Base-by-base conservation (phyloP, 305 asterid species). In the Salvia sclarea region DNA sequence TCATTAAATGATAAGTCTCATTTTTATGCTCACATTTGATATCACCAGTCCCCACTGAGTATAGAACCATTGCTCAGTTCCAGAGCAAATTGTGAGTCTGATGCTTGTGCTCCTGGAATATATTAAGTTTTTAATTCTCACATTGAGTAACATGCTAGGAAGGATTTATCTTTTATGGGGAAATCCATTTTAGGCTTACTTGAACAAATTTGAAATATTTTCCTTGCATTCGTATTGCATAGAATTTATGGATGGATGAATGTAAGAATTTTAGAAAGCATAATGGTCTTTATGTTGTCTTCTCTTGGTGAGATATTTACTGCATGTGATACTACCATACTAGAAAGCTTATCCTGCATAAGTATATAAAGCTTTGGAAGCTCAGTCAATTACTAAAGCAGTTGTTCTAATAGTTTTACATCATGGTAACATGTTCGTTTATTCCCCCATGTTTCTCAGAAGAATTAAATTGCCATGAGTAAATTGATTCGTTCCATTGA, bases 331-430 rank as follows among this genome's bases (percentile, higher is more conserved):
- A 53, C 30, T 9, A 14, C 33, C 43, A 33, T 43, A 53, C 30
- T 9, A 14, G 31, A 55, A 58, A 52, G 21, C 24, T 52, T 52
- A 31, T 35, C 44, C 52, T 6, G 37, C 28, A 31, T 33, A 37
- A 28, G 14, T 18, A 65, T 20, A 35, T 67, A 14, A 62, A 44
- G 45, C 61, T 52, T 50, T 50, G 45, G 45, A 69, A 69, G 58
- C 64, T 62, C 48, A 33, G 41, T 52, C 64, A 54, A 43, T 61
- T 61, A 20, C 30, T 13, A 13, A 6, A 52, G 55, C 66, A 20
- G 41, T 52, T 69, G 16, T 55, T 60, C 16, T 10, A 17, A 40
- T 48, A 62, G 61, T 2, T 41, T 35, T 61, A 8, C 16, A 6
- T 60, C 25, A 14, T 50, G 16, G 54, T 53, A 47, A 10, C 61